phyloP scores from a whole-genome alignment of 1,284 basidiomycete species.

The Leccinum fallax region DNA sequence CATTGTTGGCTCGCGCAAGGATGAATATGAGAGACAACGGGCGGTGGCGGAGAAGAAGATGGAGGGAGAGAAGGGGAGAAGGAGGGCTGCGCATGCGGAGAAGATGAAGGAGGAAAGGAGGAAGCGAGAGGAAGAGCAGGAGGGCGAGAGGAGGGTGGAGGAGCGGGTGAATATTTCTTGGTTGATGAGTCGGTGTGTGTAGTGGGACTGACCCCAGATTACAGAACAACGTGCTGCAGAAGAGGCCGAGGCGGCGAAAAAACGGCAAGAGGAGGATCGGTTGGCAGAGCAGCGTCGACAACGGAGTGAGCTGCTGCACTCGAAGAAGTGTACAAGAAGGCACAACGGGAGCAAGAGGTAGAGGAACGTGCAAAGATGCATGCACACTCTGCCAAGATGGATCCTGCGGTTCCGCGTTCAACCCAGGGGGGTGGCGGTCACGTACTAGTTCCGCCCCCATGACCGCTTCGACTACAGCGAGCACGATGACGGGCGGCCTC shows the following conservation, averaged over 20 bases:
- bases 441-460: too few relatives aligned
- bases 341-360: slow-evolving; percentile 77
- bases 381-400: slow-evolving; percentile 14
- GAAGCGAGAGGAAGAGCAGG: slow-evolving; percentile 53
- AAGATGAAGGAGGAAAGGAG: slow-evolving; percentile 56
- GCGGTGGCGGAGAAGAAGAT: slow-evolving; percentile 46
- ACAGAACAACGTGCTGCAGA: slow-evolving; percentile 59
- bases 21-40: background rate
- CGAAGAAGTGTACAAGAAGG: slow-evolving; percentile 59
- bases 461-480: too few relatives aligned
- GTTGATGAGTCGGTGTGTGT: slow-evolving; percentile 36
- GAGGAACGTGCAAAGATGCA: slow-evolving; percentile 8
- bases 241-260: slow-evolving; percentile 57
- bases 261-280: slow-evolving; percentile 62
- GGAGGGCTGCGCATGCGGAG: slow-evolving; percentile 48
- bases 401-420: background rate
- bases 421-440: too few relatives aligned
- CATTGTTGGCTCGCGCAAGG: slow-evolving; percentile 15
- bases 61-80: background rate
- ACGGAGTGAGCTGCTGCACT: slow-evolving; percentile 66
- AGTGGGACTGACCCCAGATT: too few relatives aligned
- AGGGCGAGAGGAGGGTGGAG: slow-evolving; percentile 47
- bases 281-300: slow-evolving; percentile 53
- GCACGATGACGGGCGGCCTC: too few relatives aligned
- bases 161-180: slow-evolving; percentile 35